Conservation (phyloP, 1,139 yeast genomes). For the Candida sojae region DNA sequence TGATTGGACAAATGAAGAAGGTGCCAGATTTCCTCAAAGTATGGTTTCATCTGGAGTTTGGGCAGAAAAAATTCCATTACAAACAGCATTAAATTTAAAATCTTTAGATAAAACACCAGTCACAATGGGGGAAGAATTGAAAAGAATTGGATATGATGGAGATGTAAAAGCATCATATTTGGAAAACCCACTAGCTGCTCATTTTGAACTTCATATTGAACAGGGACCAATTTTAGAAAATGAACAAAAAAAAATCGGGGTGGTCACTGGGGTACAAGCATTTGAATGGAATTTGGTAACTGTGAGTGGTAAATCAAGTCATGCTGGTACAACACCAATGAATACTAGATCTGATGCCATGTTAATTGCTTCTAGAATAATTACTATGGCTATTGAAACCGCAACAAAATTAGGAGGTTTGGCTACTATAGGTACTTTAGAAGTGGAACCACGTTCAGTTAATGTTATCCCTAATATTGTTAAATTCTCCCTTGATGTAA, state of each 20-base stretch:
- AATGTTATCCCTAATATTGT: constrained; percentile 69
- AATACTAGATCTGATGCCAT: constrained; percentile 62
- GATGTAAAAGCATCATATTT: constrained; percentile 45
- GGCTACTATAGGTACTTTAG: constrained; percentile 60
- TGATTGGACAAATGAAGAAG: constrained; percentile 79
- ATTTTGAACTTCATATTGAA: constrained; percentile 74
- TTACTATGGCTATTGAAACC: constrained; percentile 55
- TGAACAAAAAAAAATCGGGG: constrained; percentile 56
- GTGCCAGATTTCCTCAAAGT: constrained; percentile 71
- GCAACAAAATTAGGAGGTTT: constrained; percentile 55
- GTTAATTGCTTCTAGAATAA: constrained; percentile 57
- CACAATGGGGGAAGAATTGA: constrained; percentile 55
- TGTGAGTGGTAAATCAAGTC: constrained; percentile 63
- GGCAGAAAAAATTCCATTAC: constrained; percentile 52
- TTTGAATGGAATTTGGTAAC: constrained; percentile 60
- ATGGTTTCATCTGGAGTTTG: constrained; percentile 69
- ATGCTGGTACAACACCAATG: constrained; percentile 79
- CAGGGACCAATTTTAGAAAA: constrained; percentile 73
- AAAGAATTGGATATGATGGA: constrained; percentile 66
- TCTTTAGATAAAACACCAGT: constrained; percentile 56
- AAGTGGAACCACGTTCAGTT: constrained; percentile 58
- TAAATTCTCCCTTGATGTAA: constrained; percentile 55
- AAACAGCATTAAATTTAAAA: constrained; percentile 50
- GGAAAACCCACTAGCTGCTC: constrained; percentile 61
- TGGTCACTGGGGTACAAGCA: constrained; percentile 69